Base-by-base conservation (phyloP, 2,329 filamentous ascomycete species). In the Colletotrichum echinochloae region DNA sequence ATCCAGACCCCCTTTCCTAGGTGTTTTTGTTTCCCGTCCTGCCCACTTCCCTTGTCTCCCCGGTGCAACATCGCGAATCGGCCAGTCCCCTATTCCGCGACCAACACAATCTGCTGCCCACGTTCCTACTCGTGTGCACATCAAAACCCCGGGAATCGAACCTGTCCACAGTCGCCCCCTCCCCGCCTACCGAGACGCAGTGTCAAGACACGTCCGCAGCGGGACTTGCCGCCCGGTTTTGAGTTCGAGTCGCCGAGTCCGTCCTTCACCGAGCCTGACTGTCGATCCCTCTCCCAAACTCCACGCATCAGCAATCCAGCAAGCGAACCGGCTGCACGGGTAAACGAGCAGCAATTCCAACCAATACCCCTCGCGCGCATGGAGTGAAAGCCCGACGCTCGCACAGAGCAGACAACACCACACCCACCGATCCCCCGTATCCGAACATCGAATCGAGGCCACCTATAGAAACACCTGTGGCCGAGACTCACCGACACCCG, bases 161-260 rank as follows among this genome's bases (percentile, higher is more conserved):
- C 16, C 37, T 37, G 55, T 30, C 55, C 4, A n/a, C 20, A 33
- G 51, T 54, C 48, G 18, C 48, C 48, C 8, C 30, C 20, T 11
- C 18, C 35, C n/a, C n/a, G n/a, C n/a, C n/a, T n/a, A n/a, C n/a
- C 56, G 20, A 26, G 59, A 68, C 64, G 44, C 67, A 67, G 46
- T 62, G 64, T 57, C 33, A 63, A 71, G 60, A 60, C 54, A 65
- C 66, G 59, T 33, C 39, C 59, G 48, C 66, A 69, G 64, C 57
- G 68, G 68, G 44, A 68, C 57, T 63, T 71, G 46, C 68, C 68
- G 65, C 46, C 39, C 68, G 52, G 64, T 68, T 67, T 68, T 57
- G 68, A 66, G 64, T 63, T 68, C 68, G 57, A 68, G 60, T 56
- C 57, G 64, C 65, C 64, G 51, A 62, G 37, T 65, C 60, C 52